These are phyloP conservation scores for Penicillium psychrosexuale DNA, from an alignment of 2,329 filamentous ascomycete species.

Conservation along the genomic window DNA sequence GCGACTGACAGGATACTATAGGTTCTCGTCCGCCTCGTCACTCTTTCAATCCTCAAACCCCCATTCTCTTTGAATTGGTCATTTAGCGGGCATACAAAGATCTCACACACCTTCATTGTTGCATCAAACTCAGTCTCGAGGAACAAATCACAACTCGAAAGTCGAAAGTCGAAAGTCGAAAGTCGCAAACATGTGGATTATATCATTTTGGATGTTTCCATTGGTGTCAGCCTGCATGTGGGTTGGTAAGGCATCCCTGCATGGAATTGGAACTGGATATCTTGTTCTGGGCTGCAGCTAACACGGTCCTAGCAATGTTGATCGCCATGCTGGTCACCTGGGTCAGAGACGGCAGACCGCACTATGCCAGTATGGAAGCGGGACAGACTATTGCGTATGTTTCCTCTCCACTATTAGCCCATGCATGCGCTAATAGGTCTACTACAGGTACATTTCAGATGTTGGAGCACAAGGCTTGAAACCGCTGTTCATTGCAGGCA, in stretches of 20 bases:
- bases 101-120: not conserved
- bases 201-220: slow-evolving; percentile 55
- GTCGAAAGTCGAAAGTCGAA: no score
- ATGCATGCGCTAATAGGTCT: not conserved
- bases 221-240: slow-evolving; percentile 57
- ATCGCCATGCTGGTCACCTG: slow-evolving; percentile 59
- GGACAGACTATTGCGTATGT: slow-evolving; percentile 55
- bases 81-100: not conserved
- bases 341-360: slow-evolving; percentile 51
- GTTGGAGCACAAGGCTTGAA: slow-evolving; percentile 58
- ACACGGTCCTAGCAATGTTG: slow-evolving; percentile 50
- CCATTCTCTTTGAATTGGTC: not conserved
- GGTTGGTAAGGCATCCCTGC: slow-evolving; percentile 42
- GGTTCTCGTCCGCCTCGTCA: not conserved
- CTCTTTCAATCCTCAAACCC: not conserved
- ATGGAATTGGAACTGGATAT: not conserved
- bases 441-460: slow-evolving; percentile 48
- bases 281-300: slow-evolving; percentile 1
- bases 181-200: slow-evolving; percentile 39
- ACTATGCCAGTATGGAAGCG: slow-evolving; percentile 51
- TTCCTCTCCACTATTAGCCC: not conserved
- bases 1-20: not conserved
- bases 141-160: not conserved
- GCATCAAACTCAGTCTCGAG: not conserved
- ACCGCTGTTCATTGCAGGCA: slow-evolving; percentile 62